Evolutionary conservation across 1,139 yeast species (phyloP), one percentile per base, ranked within the genome.

Genomic region (Candida sojae): DNA sequence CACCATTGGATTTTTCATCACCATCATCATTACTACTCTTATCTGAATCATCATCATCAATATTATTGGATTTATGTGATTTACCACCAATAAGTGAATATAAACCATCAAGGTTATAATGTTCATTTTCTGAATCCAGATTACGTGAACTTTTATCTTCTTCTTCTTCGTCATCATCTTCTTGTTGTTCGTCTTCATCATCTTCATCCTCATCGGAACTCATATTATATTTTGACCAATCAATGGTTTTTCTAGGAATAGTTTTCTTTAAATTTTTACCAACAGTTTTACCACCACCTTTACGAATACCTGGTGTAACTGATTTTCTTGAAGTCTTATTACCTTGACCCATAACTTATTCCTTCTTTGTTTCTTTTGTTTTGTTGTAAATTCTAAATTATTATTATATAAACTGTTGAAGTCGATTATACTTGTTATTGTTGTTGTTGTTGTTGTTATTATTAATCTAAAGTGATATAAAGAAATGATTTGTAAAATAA

Each of bases 181-280:
- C 42, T 13, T 44, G 46, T 12, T 45, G 43, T 6, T 43, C 47
- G 10, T 60, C 62, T 28, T 45, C 51, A 8, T 45, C 48, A 31
- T 54, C 21, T 17, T 17, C 66, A 39, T 60, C 70, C n/a, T 60
- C 67, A 29, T 46, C 34, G 5, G 44, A 41, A n/a, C 26, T 17
- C 8, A 28, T 10, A 4, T 41, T 25, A n/a, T 59, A 59, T 30
- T 55, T 60, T 10, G 50, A 43, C 63, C 65, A 61, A 29, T 57
- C 54, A 6, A 63, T 57, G 4, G 67, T 57, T 48, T 67, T 68
- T 51, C 65, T 64, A 7, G 71, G 68, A 7, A 59, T 62, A 45
- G 65, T 63, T 25, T 62, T 54, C 43, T 66, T 66, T 45, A 70
- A 56, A 39, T 67, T 67, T 57, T 74, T 74, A 12, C 78, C 77